Base-by-base conservation (phyloP, 805 yeast genomes). In the Barnettozyma botsteinii region DNA sequence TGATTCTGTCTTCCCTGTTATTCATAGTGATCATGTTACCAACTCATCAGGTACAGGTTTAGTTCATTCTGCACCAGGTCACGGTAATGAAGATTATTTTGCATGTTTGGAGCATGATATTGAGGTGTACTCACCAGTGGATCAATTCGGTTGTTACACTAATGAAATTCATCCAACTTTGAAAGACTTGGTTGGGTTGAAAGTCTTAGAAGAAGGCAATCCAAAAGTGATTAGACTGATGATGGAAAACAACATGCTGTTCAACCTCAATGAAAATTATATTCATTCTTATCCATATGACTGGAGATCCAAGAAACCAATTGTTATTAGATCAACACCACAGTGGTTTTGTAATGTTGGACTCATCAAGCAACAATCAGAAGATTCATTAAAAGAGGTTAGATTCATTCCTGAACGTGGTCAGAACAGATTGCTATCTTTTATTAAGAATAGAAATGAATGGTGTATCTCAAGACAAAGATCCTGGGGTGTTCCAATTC, bases 391-490 rank as follows among this genome's bases (percentile, higher is more conserved):
- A 28, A 62, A 72, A 1, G 51, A 64, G 3, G 96, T 91, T 5
- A 60, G 70, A 15, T 93, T 93, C 55, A 64, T 68, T 35, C 98
- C 98, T 0, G 76, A 70, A 34, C 63, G 75, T 11, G 97, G 97
- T 2, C 64, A 65, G 23, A 80, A 75, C 37, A 70, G 98, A 46
- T 69, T 93, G 25, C 52, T 68, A 3, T 75, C 94, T 12, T 93
- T 91, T 56, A 72, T 88, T 22, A 68, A 66, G 17, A 78, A 81
- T 36, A 75, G 98, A 62, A 77, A 79, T 47, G 98, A 93, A 56
- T 93, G 99, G 99, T 93, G 98, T 63, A 88, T 93, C 24, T 89
- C 98, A 2, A 71, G 99, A 52, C 99, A 93, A 59, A 77, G 99
- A 49, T 71, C 76, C 15, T 93, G 99, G 99, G 99, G 99, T 33